Conservation (phyloP, 768 basidiomycete genomes). For the Coprinopsis strossmayeri region DNA sequence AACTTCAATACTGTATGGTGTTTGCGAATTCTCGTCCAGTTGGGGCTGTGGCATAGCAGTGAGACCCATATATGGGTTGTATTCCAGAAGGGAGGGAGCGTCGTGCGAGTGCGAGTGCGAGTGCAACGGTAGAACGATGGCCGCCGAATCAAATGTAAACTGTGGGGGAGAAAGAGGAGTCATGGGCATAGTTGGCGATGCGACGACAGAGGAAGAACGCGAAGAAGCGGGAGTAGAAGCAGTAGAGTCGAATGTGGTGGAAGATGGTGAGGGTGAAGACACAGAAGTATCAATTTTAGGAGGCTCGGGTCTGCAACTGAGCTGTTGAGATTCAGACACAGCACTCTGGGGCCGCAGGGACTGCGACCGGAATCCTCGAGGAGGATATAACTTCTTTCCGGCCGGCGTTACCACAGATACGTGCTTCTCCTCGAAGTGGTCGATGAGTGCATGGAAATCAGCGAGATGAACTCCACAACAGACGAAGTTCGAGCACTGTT, state of each 20-base stretch:
- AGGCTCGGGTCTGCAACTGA: conserved; percentile 2
- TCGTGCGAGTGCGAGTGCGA: no score
- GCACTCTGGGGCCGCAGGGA: not conserved
- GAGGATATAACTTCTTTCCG: conserved; percentile 28
- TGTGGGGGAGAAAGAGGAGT: conserved; percentile 8
- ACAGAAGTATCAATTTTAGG: conserved; percentile 5
- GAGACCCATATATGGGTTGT: not conserved
- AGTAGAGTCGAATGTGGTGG: not conserved
- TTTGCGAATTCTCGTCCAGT: not conserved
- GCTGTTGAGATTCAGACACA: not conserved
- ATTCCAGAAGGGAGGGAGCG: not conserved
- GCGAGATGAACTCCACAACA: conserved; percentile 41
- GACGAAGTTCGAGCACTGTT: conserved; percentile 31
- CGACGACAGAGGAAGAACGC: conserved; percentile 14
- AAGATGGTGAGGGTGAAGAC: conserved; percentile 1
- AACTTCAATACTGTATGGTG: not conserved
- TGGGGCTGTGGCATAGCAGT: not conserved
- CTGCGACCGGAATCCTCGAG: conserved; percentile 5
- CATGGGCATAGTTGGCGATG: conserved; percentile 15
- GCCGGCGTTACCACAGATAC: conserved; percentile 18
- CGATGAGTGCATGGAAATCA: conserved; percentile 44
- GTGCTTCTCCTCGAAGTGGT: conserved; percentile 42
- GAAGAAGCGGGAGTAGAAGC: conserved; percentile 15
- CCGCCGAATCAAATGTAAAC: not conserved
- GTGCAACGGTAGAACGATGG: no score